Conservation (phyloP, 495 filamentous ascomycete genomes). For the Hypoxylon fuscum region DNA sequence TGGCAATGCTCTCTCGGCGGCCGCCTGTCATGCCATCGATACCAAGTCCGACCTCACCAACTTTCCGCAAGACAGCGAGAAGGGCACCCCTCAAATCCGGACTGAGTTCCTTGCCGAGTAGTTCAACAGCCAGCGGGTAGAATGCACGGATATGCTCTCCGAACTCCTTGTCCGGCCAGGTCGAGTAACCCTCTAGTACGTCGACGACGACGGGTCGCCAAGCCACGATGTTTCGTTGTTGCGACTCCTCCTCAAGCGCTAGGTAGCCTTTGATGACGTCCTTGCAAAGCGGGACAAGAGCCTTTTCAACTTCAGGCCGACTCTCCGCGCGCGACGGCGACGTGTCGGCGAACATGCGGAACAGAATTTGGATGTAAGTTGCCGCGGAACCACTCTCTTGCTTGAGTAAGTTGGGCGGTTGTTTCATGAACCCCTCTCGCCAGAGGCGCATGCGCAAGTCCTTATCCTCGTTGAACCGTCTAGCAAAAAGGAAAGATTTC, state of each 20-base stretch:
- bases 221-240: constrained; percentile 93
- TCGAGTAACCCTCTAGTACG: constrained; percentile 93
- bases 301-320: constrained; percentile 82
- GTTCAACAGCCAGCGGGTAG: constrained; percentile 84
- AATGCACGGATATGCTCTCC: constrained; percentile 79
- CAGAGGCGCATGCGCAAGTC: constrained; percentile 93
- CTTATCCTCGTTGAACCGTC: constrained; percentile 96
- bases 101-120: constrained; percentile 84
- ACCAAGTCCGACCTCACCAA: constrained; percentile 84
- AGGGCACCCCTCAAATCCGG: constrained; percentile 79
- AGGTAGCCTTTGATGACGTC: constrained; percentile 89
- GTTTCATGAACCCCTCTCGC: constrained; percentile 99
- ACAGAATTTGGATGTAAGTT: constrained; percentile 91
- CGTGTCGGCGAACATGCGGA: constrained; percentile 96
- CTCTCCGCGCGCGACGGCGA: constrained; percentile 80
- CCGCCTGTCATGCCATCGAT: constrained; percentile 58
- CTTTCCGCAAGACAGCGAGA: constrained; percentile 75
- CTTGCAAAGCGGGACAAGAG: constrained; percentile 90
- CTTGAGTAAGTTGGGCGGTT: constrained; percentile 97
- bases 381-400: constrained; percentile 92
- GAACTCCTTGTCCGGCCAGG: constrained; percentile 86
- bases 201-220: constrained; percentile 98
- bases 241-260: constrained; percentile 87
- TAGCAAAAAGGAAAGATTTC: constrained; percentile 93
- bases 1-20: constrained; percentile 46